phyloP scores from a whole-genome alignment of 805 yeast species.

The Candida ponderosae region DNA sequence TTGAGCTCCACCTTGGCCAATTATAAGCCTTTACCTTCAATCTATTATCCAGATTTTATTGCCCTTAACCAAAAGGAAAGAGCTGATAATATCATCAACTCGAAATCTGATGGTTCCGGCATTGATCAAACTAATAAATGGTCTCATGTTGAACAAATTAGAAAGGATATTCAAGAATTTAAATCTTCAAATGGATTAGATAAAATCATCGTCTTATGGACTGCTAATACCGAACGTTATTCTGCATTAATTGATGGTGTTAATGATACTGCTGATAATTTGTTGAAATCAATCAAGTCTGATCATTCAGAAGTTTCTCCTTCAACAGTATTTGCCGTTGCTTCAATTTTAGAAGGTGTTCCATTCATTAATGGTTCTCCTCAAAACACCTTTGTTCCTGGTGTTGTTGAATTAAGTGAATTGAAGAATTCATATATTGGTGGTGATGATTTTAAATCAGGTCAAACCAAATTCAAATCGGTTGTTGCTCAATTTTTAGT shows the following conservation, averaged over 20 bases:
- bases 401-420: conserved; percentile 86
- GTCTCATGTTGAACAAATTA: conserved; percentile 81
- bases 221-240: conserved; percentile 95
- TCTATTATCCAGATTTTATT: conserved; percentile 94
- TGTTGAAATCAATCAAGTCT: conserved; percentile 61
- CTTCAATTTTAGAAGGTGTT: conserved; percentile 77
- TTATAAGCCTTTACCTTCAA: conserved; percentile 68
- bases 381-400: conserved; percentile 96
- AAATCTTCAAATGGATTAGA: conserved; percentile 67
- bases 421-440: conserved; percentile 70
- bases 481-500: conserved; percentile 93
- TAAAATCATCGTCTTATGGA: conserved; percentile 88
- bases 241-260: conserved; percentile 71
- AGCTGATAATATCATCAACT: conserved; percentile 79
- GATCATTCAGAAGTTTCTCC: conserved; percentile 86
- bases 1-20: conserved; percentile 55
- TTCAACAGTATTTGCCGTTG: conserved; percentile 90
- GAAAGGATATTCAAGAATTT: conserved; percentile 76
- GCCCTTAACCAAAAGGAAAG: conserved; percentile 91
- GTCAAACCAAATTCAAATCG: conserved; percentile 94
- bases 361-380: conserved; percentile 97
- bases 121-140: conserved; percentile 61
- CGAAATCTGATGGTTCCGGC: conserved; percentile 36
- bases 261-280: conserved; percentile 81
- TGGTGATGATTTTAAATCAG: conserved; percentile 96